Percentiles rank a stretch among this genome's conserved stretches.
Conservation (phyloP, 2,329 filamentous ascomycete species). For the Fusarium incarnatum region DNA sequence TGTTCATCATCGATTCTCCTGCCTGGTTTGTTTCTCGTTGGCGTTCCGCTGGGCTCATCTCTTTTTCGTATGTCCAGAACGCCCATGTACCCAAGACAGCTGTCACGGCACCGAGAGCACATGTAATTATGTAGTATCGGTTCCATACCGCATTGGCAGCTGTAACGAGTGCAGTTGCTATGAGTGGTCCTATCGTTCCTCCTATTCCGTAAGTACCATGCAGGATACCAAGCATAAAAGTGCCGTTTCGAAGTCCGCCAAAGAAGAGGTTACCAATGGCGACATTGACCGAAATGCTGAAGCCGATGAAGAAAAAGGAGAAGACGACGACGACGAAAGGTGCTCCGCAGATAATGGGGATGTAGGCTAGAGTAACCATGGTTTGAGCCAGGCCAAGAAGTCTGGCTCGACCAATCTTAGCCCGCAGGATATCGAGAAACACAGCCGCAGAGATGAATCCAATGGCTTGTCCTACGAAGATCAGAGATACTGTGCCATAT, state of each 20-base stretch:
- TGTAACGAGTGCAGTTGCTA: conserved; percentile 79
- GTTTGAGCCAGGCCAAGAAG: conserved; percentile 69
- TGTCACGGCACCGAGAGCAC: conserved; percentile 69
- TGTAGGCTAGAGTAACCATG: conserved; percentile 69
- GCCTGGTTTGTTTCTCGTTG: conserved; percentile 35
- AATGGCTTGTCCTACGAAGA: conserved; percentile 81
- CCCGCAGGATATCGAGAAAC: conserved; percentile 72
- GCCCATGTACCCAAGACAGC: conserved; percentile 71
- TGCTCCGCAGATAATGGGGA: conserved; percentile 73
- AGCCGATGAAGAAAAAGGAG: conserved; percentile 76
- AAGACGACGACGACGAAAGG: conserved; percentile 76
- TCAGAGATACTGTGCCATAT: conserved; percentile 82
- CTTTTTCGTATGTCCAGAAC: conserved; percentile 77
- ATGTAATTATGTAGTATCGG: conserved; percentile 76
- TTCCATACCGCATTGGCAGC: conserved; percentile 71
- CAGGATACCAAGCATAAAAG: conserved; percentile 68
- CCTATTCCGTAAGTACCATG: conserved; percentile 77
- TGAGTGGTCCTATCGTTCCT: conserved; percentile 74
- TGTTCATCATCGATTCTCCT: conserved; percentile 49
- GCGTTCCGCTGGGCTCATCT: conserved; percentile 58
- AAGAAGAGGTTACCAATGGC: conserved; percentile 71
- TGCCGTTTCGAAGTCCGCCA: conserved; percentile 64
- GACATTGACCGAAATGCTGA: conserved; percentile 67
- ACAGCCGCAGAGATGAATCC: conserved; percentile 82
- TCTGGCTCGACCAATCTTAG: conserved; percentile 72